Evolutionary conservation across 805 yeast genomes (phyloP), one percentile per base, ranked within the genome.

Genomic region (Kuraishia hungarica): DNA sequence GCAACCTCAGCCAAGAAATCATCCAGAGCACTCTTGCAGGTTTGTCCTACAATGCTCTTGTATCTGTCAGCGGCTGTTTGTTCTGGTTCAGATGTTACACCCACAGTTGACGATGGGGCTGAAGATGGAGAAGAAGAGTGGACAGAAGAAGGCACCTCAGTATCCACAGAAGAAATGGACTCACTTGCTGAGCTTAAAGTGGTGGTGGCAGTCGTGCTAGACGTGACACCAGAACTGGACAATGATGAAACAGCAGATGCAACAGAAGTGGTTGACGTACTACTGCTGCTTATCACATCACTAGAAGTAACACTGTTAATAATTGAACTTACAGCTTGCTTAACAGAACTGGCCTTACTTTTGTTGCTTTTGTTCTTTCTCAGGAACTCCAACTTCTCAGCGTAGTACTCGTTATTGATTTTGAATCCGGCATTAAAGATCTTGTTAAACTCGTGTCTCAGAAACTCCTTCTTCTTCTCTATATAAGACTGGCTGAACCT

Each of bases 1-100:
- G 61, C 58, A 11, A 77, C 67, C 26, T 78, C 74, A 1, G 59
- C 57, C 39, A 72, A 67, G 55, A 78, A 77, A 52, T 74, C 72
- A 15, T 61, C 62, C 48, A 69, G 59, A 2, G 80, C 74, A 51
- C 72, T 74, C 13, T 64, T 60, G 29, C 73, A 68, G 35, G 77
- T 74, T 19, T 64, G 68, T 24, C 67, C 65, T 51, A 78, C 67
- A 52, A 74, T 52, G 39, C 50, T 56, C 39, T 63, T 59, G 56
- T 66, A 70, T 53, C 67, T 69, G 10, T 54, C 51, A 15, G 43
- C 47, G 15, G 52, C 19, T 15, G 39, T 29, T 19, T 20, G 24
- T 20, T 48, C 23, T 23, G 20, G 39, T 15, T 48, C 39, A 20
- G 50, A 6, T 15, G 54, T 24, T 46, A 21, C 48, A 15, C 26